Base-by-base conservation (phyloP, 2,329 filamentous ascomycete genomes). In the Aspergillus niger region DNA sequence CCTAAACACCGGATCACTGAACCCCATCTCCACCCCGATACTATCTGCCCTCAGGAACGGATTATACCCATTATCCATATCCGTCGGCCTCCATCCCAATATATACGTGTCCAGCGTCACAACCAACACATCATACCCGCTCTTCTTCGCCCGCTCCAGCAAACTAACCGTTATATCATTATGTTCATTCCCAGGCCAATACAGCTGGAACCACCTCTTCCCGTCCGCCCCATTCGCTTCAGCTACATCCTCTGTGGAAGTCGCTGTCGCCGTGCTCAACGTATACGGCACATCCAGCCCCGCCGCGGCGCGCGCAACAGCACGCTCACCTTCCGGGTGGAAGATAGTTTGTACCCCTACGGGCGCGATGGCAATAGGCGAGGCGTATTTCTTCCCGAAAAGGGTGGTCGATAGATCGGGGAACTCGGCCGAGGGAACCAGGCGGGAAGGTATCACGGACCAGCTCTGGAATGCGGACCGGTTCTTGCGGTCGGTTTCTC, bases 21-120 rank as follows among this genome's bases (percentile, higher is more conserved):
- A 86, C 1, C 87, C 88, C 2, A 87, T 80, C 47, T 82, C 79
- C 43, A 85, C 82, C 1, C 88, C 89, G 6, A 84, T 75, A 4
- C 63, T 61, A 26, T 69, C 67, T 11, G 58, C 51, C 2, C 66
- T 50, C 5, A 69, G 28, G 59, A 73, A 77, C 13, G 74, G 73
- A 5, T 73, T 68, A 67, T 85, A 89, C 2, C 80, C 82, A 3
- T 80, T 78, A 61, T 89, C 86, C 0, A 91, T 80, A 67, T 91
- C 89, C 0, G 78, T 79, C 0, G 88, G 89, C 32, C 90, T 79
- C 89, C 89, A 92, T 0, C 83, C 84, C 13, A 92, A 79, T 11
- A 82, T 82, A 70, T 86, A 90, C 0, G 89, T 91, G 73, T 92
- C 90, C 0, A 91, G 79, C 0, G 90, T 92, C 0, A 92, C 86